Evolutionary conservation across 2,329 filamentous ascomycete genomes (phyloP), one percentile per base, ranked within the genome.

Genomic region (Aspergillus udagawae): DNA sequence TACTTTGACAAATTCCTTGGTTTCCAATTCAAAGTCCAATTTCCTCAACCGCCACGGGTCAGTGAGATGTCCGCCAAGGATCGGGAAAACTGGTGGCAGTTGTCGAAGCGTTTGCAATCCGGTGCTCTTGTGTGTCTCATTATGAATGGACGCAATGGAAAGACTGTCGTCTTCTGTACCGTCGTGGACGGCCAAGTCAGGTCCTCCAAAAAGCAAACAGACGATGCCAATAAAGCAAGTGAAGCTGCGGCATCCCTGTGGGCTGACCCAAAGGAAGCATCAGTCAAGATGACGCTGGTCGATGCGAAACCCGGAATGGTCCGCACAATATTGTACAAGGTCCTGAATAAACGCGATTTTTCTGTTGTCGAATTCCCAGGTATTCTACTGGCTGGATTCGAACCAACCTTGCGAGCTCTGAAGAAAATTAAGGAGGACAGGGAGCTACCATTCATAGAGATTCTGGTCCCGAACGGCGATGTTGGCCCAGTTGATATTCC

Each of bases 351-450:
- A 25, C 10, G 21, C 10, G 44, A 25, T 5, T 35, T 35, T 4
- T 48, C 21, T 27, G n/a, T 49, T 20, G 75, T 87, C 1, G 85
- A 87, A 59, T 87, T 87, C 55, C 85, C 84, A 0, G 81, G 81
- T 0, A 73, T 87, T 1, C 67, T 88, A 1, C 72, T 86, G 2
- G 77, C 80, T 0, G 78, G 84, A 0, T 87, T 88, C 62, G 71
- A 78, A 27, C 81, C 82, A 38, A 85, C 81, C 0, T 73, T 88
- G 0, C 68, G 75, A 49, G 81, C 80, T 0, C 70, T 88, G 3
- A 82, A 87, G 64, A 65, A 70, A 0, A 83, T 86, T 73, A 77
- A 75, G 6, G 59, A 62, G 10, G 71, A 59, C 14, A 69, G 72
- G 0, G 63, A 76, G 20, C 59, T 85, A 1, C 82, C 83, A 1